phyloP scores from a whole-genome alignment of 164 flowering plant species.

The Amborella trichopoda region DNA sequence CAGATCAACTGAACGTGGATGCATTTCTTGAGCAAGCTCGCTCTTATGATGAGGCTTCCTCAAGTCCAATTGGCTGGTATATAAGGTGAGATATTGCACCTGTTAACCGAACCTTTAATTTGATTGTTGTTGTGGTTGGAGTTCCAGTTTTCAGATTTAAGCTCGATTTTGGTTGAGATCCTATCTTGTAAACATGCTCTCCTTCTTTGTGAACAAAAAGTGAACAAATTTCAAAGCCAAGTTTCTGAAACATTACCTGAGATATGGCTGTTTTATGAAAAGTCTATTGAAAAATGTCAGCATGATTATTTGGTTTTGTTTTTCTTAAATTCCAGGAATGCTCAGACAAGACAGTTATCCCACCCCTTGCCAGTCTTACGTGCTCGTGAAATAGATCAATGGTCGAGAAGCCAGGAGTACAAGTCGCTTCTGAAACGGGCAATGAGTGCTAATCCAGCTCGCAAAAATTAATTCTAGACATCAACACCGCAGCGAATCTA shows the following conservation, averaged over 20 bases:
- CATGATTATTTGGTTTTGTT: no score
- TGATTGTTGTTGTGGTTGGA: neutral
- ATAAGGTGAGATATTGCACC: slow-evolving; percentile 39
- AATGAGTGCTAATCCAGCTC: slow-evolving; percentile 11
- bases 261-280: no score
- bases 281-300: no score
- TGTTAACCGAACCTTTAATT: neutral
- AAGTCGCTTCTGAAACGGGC: slow-evolving; percentile 48
- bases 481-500: no score
- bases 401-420: slow-evolving; percentile 86
- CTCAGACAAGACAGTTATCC: slow-evolving; percentile 92
- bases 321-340: slow-evolving; percentile 82
- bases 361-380: slow-evolving; percentile 94
- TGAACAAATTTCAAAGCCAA: no score
- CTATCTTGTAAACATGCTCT: no score
- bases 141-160: no score
- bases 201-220: no score
- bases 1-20: slow-evolving; percentile 93
- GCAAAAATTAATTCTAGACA: slow-evolving; percentile 13
- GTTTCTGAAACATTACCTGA: no score
- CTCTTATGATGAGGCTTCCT: slow-evolving; percentile 91
- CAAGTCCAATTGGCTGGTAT: slow-evolving; percentile 93
- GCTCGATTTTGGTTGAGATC: no score
- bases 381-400: slow-evolving; percentile 92
- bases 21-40: slow-evolving; percentile 99